A percentile compares a stretch with the other conserved stretches of the same genome.
Conservation (phyloP, 169 alveolate species). For the Cryptosporidium tyzzeri region DNA sequence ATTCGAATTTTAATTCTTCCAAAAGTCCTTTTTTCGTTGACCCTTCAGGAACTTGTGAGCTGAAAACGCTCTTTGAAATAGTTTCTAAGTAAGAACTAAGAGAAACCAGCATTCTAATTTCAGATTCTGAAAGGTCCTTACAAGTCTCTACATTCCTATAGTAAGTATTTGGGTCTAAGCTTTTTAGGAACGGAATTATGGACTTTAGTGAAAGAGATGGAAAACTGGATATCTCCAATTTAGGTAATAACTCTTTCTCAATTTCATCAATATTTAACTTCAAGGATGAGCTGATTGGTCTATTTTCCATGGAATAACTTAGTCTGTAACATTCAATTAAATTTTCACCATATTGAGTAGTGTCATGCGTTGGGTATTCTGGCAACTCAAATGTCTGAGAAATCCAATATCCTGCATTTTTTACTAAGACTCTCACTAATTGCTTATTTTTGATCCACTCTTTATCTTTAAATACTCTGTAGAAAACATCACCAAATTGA, state of each 20-base stretch:
- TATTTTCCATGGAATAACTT: slow-evolving; percentile 56
- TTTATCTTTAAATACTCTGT: slow-evolving; percentile 19
- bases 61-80: slow-evolving; percentile 25
- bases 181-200: slow-evolving; percentile 35
- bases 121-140: slow-evolving; percentile 10
- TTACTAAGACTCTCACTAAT: slow-evolving; percentile 25
- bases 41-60: slow-evolving; percentile 10
- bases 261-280: slow-evolving; percentile 9
- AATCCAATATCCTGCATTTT: slow-evolving; percentile 61
- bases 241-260: slow-evolving; percentile 8
- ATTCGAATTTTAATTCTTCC: slow-evolving; percentile 65
- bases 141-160: slow-evolving; percentile 26
- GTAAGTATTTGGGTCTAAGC: slow-evolving; percentile 34
- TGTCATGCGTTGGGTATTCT: slow-evolving; percentile 18
- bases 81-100: slow-evolving; percentile 56
- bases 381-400: slow-evolving; percentile 53
- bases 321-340: slow-evolving; percentile 14
- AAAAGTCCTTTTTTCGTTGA: slow-evolving; percentile 22
- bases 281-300: slow-evolving; percentile 22
- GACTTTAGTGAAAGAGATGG: slow-evolving; percentile 59
- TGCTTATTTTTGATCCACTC: slow-evolving; percentile 41
- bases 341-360: slow-evolving; percentile 12
- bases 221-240: slow-evolving; percentile 13
- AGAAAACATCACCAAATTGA: slow-evolving; percentile 33
- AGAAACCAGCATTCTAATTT: slow-evolving; percentile 44